Base-by-base conservation (phyloP, 176 grass and related monocot genomes). In the Lolium rigidum region DNA sequence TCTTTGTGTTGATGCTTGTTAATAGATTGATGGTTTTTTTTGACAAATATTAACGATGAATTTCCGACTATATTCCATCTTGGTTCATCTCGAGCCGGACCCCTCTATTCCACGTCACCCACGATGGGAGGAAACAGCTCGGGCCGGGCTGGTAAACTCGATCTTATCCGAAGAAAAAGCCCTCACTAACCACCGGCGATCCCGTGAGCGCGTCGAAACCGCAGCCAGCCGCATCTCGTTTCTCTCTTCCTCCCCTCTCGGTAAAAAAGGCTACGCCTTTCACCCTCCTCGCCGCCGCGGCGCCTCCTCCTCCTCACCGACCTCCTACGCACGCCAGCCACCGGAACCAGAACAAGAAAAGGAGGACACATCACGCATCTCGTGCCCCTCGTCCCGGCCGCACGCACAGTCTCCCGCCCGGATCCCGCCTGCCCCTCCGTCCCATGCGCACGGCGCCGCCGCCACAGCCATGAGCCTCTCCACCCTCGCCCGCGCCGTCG, bases 401-500 rank as follows among this genome's bases (percentile, higher is more conserved):
- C 66, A 35, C 31, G 31, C 31, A 35, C 31, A 35, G 31, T 35
- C 31, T 35, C 2, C 31, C 31, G 31, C 60, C 41, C 51, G 46
- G 46, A 47, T 47, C 13, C 81, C 60, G 31, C 31, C 31, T 1
- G 31, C 31, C 31, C 31, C 31, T 35, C 31, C 31, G 16, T 48
- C 54, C 80, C 84, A 75, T 60, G 87, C 81, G 49, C 76, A 58
- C 65, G 85, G 58, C 80, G 74, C 74, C 20, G 50, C 67, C 67
- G 35, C 16, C 7, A 13, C 26, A 75, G 72, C 84, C 39, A 97
- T 99, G 97, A 92, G 67, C 85, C 77, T 97, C 76, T 77, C 94
- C 83, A 68, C 90, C 55, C 71, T 96, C 77, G 92, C 84, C 28
- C 97, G 97, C 85, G 89, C 86, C 39, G 80, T 93, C 83, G 52